Base-by-base conservation (phyloP, 2,329 filamentous ascomycete genomes). In the Gyromitra esculenta region DNA sequence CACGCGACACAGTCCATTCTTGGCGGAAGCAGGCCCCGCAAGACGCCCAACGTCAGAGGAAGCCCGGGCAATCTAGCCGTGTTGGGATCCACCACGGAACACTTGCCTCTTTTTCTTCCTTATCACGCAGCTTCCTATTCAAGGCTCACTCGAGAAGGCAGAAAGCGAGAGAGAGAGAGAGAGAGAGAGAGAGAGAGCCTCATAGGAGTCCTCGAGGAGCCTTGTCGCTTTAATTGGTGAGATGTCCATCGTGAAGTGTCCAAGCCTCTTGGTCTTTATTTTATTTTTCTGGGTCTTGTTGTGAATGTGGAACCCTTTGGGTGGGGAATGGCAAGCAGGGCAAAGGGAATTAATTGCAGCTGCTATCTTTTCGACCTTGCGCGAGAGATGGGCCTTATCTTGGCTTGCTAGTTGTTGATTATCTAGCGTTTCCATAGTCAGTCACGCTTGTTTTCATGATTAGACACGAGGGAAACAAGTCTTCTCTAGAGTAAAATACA, bases 81-180 rank as follows among this genome's bases (percentile, higher is more conserved):
- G 9, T 39, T 39, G 6, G 25, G 56, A 31, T 21, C 5, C 43
- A 35, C 6, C 13, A 25, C 52, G n/a, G 43, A 62, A 69, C 43
- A 39, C 56, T 62, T 62, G 31, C 66, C 66, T 69, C 60, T 52
- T 35, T 2, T 52, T 50, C 48, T 15, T 54, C 48, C 52, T 56
- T 62, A 69, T 60, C 54, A 60, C 54, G 13, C 56, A 63, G 71
- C 71, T 74, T 74, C 71, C 71, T 74, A 56, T 74, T 74, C 18
- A 57, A 54, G 71, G 45, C 35, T 72, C 43, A 64, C 25, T 52
- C 25, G 15, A 25, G 13, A 48, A 5, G n/a, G 25, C 2, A 31
- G 25, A 31, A 4, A 31, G 25, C 25, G 25, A 31, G 5, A n/a
- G 7, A 13, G 39, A 25, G 45, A 31, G 15, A 21, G 45, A 54